phyloP scores from a whole-genome alignment of 176 grass and related monocot genomes.

The Carex kokanica region DNA sequence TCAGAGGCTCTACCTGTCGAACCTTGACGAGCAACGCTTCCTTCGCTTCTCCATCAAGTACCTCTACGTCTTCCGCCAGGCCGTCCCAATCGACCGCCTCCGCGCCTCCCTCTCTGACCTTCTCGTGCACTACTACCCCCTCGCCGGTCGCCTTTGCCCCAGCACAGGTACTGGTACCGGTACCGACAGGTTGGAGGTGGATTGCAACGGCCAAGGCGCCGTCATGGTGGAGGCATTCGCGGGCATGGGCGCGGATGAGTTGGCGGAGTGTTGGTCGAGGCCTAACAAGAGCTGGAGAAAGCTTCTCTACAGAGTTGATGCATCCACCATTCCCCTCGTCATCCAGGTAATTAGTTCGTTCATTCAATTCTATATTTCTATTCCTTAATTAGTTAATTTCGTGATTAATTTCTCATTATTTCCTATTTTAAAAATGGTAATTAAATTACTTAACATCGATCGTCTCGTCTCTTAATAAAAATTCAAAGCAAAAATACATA shows the following conservation, averaged over 20 bases:
- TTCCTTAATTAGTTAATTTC: no score
- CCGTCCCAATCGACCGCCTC: slow-evolving; percentile 31
- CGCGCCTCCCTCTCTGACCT: slow-evolving; percentile 38
- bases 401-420: no score
- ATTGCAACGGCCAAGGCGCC: slow-evolving; percentile 84
- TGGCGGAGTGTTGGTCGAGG: slow-evolving; percentile 21
- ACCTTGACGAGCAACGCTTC: slow-evolving; percentile 94
- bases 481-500: no score
- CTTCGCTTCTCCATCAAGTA: slow-evolving; percentile 98
- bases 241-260: slow-evolving; percentile 45
- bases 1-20: slow-evolving; percentile 64
- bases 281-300: slow-evolving; percentile 88
- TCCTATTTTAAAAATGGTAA: no score
- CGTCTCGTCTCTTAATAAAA: no score
- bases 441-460: no score
- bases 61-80: slow-evolving; percentile 53
- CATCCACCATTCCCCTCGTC: slow-evolving; percentile 69
- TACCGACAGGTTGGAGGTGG: slow-evolving; percentile 43
- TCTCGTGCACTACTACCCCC: slow-evolving; percentile 82
- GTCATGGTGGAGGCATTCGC: slow-evolving; percentile 49
- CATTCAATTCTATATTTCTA: background rate
- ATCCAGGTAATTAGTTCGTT: slow-evolving; percentile 46
- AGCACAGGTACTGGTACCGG: no score
- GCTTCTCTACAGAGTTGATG: slow-evolving; percentile 61
- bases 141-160: slow-evolving; percentile 50